Evolutionary conservation across 495 filamentous ascomycete species (phyloP).

Genomic region (Zalerion maritima): DNA sequence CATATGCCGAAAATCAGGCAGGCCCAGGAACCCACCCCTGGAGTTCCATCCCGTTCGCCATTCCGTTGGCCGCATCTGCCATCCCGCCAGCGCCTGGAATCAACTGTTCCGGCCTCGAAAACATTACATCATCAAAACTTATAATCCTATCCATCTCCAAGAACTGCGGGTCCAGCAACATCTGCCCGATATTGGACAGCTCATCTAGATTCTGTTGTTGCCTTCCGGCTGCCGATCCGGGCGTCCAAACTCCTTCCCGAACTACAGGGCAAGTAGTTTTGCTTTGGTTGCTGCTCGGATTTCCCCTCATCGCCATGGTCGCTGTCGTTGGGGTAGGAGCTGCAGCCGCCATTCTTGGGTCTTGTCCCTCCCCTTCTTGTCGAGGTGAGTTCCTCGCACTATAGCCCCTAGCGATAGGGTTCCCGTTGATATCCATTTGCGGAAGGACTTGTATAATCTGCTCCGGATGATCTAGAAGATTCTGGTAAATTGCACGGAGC

Average conservation of each 20-base stretch:
- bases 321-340: no score
- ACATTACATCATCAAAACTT: slow-evolving; percentile 13
- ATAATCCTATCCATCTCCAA: slow-evolving; percentile 25
- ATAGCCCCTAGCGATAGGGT: slow-evolving; percentile 1
- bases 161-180: slow-evolving; percentile 23
- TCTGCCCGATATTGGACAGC: slow-evolving; percentile 17
- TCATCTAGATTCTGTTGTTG: slow-evolving; percentile 12
- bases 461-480: background rate
- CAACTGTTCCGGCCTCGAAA: no score
- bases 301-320: no score
- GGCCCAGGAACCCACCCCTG: no score
- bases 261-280: slow-evolving; percentile 3
- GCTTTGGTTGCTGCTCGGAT: background rate
- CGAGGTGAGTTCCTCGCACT: background rate
- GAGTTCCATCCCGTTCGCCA: no score
- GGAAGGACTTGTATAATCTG: background rate
- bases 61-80: no score
- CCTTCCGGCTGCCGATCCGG: slow-evolving; percentile 1
- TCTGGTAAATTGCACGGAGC: background rate
- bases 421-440: background rate
- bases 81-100: no score
- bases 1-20: no score
- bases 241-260: slow-evolving; percentile 5
- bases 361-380: background rate
- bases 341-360: slow-evolving; percentile 1